Evolutionary conservation across 257 asterid genomes (phyloP), one percentile per base, ranked within the genome.

Genomic region (Scutellaria barbata): DNA sequence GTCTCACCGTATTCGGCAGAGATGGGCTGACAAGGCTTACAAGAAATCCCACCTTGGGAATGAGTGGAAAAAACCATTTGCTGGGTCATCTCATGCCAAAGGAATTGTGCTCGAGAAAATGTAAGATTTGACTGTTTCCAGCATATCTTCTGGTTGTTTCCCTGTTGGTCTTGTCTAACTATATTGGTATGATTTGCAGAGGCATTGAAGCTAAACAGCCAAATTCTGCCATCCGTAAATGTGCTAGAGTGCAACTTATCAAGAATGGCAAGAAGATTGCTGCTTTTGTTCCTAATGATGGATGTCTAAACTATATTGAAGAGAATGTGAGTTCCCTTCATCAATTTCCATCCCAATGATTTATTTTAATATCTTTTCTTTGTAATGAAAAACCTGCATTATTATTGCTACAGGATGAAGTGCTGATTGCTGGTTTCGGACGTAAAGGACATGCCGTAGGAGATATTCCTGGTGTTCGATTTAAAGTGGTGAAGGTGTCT

Each of bases 191-290:
- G 5, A 6, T 12, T 14, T 79, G 39, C 83, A 86, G 95, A 68
- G 95, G 95, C 0, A 88, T 88, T 76, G 95, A 86, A 82, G 95
- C 92, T 45, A 86, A 86, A 78, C 95, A 86, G 87, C 95, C 92
- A 2, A 88, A 86, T 78, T 88, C 95, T 77, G 95, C 92, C 37
- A 88, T 88, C 22, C 87, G 92, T 72, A 88, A 88, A 68, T 88
- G 95, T 77, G 95, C 92, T 47, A 77, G 92, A 42, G 95, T 88
- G 68, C 95, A 88, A 62, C 80, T 88, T 39, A 88, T 85, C 69
- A 88, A 88, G 80, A 88, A 88, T 13, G 91, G 95, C 56, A 85
- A 88, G 79, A 85, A 85, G 79, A 88, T 88, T 77, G 91, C 92
- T 52, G 95, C 95, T 30, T 88, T 85, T 9, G 91, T 87, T 58